These are phyloP conservation scores for Xylariaceae sp. DNA, from an alignment of 2,329 filamentous ascomycete genomes.

Conservation along the genomic window DNA sequence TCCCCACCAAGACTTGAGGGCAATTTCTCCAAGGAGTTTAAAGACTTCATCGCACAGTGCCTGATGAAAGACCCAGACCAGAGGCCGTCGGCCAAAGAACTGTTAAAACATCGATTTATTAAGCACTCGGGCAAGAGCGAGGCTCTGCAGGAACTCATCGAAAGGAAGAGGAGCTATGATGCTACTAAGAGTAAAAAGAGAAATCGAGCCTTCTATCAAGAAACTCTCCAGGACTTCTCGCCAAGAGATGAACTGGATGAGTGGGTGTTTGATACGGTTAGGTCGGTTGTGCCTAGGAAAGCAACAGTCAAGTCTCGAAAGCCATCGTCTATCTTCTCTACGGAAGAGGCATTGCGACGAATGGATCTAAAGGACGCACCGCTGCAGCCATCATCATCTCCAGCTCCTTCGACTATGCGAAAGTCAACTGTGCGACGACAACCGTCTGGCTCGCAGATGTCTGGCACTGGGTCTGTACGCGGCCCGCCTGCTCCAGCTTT, in stretches of 20 bases:
- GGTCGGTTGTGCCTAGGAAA: slow-evolving; percentile 68
- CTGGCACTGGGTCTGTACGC: slow-evolving; percentile 47
- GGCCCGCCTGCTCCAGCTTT: slow-evolving; percentile 51
- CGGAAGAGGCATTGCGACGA: slow-evolving; percentile 66
- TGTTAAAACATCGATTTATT: slow-evolving; percentile 89
- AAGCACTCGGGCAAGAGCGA: slow-evolving; percentile 86
- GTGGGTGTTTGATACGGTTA: slow-evolving; percentile 96
- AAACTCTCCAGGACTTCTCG: slow-evolving; percentile 78
- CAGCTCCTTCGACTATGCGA: slow-evolving; percentile 61
- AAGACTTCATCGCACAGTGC: slow-evolving; percentile 90
- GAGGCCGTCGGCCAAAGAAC: slow-evolving; percentile 82
- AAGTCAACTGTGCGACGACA: slow-evolving; percentile 62
- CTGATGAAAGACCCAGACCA: slow-evolving; percentile 90
- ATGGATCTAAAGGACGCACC: slow-evolving; percentile 67
- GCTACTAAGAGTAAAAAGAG: slow-evolving; percentile 71
- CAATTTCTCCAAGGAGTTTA: slow-evolving; percentile 86
- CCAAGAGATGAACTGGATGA: slow-evolving; percentile 76
- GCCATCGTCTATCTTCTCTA: slow-evolving; percentile 61
- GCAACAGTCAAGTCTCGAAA: slow-evolving; percentile 59
- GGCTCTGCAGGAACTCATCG: slow-evolving; percentile 83
- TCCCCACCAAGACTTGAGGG: slow-evolving; percentile 84
- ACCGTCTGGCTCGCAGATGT: slow-evolving; percentile 49
- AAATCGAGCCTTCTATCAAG: slow-evolving; percentile 87
- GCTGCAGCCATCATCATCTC: slow-evolving; percentile 60
- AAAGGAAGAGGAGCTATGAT: slow-evolving; percentile 82